Evolutionary conservation across 2,329 filamentous ascomycete genomes (phyloP).

Genomic region (Arthrobotrys sphaeroides): DNA sequence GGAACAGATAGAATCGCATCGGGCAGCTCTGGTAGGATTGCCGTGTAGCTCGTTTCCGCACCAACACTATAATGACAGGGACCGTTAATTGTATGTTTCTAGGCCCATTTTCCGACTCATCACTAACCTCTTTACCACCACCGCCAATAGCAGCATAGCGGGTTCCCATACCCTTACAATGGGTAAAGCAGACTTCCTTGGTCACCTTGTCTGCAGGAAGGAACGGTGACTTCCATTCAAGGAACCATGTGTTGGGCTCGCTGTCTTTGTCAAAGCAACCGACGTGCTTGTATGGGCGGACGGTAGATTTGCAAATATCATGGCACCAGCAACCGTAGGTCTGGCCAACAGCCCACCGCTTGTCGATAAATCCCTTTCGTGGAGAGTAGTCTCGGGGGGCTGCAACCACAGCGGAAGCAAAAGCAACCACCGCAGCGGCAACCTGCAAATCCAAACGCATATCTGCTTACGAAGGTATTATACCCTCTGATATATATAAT

Average conservation of each 20-base stretch:
- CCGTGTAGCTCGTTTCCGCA: slow-evolving; percentile 12
- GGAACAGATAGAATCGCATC: background rate
- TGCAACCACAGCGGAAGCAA: background rate
- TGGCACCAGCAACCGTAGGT: slow-evolving; percentile 16
- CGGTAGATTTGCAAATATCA: background rate
- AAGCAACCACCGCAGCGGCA: background rate
- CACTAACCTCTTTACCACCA: slow-evolving; percentile 2
- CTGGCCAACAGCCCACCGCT: background rate
- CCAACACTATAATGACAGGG: background rate
- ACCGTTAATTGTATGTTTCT: no score
- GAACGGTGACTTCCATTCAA: background rate
- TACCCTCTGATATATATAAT: background rate
- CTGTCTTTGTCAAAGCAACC: background rate
- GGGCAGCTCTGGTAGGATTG: background rate
- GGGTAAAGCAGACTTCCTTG: background rate
- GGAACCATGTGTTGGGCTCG: background rate
- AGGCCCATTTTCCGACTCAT: no score
- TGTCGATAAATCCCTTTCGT: background rate
- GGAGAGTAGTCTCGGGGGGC: background rate
- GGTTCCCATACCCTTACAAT: background rate
- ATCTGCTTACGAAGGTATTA: background rate
- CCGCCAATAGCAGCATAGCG: slow-evolving; percentile 4
- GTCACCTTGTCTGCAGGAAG: background rate
- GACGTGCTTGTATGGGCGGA: background rate
- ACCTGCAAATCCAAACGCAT: background rate